phyloP scores from a whole-genome alignment of 305 asterid genomes.

The Fraxinus sp. region DNA sequence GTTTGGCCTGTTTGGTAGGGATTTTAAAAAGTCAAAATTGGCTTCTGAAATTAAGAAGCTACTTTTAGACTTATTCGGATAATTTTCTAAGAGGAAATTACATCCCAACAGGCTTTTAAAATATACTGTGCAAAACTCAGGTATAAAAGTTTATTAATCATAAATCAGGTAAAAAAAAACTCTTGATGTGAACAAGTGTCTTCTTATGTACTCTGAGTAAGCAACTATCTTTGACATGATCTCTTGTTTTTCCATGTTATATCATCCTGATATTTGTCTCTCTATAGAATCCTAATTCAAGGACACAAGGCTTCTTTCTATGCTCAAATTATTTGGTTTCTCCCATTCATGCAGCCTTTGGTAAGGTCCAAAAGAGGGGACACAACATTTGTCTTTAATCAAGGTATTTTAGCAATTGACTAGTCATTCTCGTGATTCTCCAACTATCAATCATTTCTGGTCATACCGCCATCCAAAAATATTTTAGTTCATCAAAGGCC shows the following conservation, averaged over 20 bases:
- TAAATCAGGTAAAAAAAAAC: background rate
- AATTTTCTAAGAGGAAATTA: too few relatives aligned
- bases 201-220: background rate
- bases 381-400: background rate
- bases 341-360: background rate
- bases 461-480: background rate
- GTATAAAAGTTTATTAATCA: too few relatives aligned
- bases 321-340: background rate
- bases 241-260: conserved; percentile 1
- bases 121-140: too few relatives aligned
- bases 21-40: background rate
- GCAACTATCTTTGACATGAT: background rate
- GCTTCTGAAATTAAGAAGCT: background rate
- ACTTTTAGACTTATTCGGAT: background rate
- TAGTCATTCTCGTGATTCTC: background rate
- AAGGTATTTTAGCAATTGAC: background rate
- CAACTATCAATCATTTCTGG: background rate
- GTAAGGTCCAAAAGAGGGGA: background rate
- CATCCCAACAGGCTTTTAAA: too few relatives aligned
- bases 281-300: background rate
- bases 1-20: background rate
- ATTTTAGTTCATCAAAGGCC: background rate
- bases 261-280: conserved; percentile 14
- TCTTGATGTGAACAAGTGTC: background rate
- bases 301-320: background rate